Evolutionary conservation across 805 yeast genomes (phyloP).

Genomic region (Sugiyamaella valdiviana): DNA sequence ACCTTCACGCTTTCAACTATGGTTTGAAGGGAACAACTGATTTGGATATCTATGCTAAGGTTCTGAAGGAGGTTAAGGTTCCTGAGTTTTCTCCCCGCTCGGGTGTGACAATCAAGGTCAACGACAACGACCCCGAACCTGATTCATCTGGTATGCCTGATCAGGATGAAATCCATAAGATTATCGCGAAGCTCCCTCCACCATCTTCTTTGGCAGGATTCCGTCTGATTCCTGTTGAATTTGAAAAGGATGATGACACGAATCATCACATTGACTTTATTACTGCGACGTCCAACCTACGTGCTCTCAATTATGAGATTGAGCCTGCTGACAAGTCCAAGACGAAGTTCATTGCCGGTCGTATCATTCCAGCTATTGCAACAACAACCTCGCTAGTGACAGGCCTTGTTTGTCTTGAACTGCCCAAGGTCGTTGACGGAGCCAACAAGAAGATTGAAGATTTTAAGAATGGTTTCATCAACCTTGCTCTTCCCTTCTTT

Average conservation of each 20-base stretch:
- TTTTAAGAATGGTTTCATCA: conserved; percentile 87
- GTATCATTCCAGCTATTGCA: conserved; percentile 98
- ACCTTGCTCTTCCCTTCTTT: conserved; percentile 89
- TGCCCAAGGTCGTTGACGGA: conserved; percentile 80
- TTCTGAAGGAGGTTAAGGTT: conserved; percentile 44
- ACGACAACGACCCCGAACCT: conserved; percentile 83
- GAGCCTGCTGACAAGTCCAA: conserved; percentile 83
- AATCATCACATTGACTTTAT: conserved; percentile 96
- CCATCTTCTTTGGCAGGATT: conserved; percentile 87
- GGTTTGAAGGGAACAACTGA: conserved; percentile 75
- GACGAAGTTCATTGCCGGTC: conserved; percentile 96
- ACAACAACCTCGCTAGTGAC: conserved; percentile 98
- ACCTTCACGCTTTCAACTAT: conserved; percentile 81
- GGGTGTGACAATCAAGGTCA: conserved; percentile 70
- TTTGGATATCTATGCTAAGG: conserved; percentile 45
- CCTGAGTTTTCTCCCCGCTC: conserved; percentile 70
- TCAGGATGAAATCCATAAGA: conserved; percentile 54
- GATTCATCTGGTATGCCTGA: conserved; percentile 37
- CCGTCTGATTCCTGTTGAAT: conserved; percentile 81
- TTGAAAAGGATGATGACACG: conserved; percentile 96
- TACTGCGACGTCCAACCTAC: conserved; percentile 89
- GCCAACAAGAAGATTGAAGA: conserved; percentile 65
- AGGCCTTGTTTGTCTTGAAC: conserved; percentile 86
- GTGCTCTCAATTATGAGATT: conserved; percentile 86
- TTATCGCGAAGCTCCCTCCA: conserved; percentile 78